Evolutionary conservation across 139 green algal genomes (phyloP).

Genomic region (Micractinium sp.): DNA sequence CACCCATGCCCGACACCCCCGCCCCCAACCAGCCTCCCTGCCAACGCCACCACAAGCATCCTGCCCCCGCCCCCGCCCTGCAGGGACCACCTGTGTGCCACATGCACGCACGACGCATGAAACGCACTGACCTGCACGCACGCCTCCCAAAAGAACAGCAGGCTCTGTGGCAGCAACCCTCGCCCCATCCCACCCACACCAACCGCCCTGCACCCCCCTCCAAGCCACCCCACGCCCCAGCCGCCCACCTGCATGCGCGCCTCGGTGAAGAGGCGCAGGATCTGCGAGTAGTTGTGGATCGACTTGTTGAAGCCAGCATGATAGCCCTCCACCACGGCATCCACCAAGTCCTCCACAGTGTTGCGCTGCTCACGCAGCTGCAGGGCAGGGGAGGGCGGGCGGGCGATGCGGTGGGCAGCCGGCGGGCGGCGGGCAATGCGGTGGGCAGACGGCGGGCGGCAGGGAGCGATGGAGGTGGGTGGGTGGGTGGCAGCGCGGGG

Average conservation of each 20-base stretch:
- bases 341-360: constrained; percentile 66
- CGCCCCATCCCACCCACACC: neutral
- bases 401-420: neutral
- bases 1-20: no score
- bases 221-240: neutral
- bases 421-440: neutral
- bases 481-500: neutral
- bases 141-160: no score
- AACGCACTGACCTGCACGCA: no score
- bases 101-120: no score
- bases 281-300: constrained; percentile 89
- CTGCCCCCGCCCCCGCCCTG: no score
- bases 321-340: constrained; percentile 74
- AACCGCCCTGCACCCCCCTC: no score
- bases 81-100: no score
- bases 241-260: constrained; percentile 65
- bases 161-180: no score
- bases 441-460: neutral
- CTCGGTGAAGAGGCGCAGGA: constrained; percentile 82
- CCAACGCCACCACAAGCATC: no score
- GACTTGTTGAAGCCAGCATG: constrained; percentile 86
- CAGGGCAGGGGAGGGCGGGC: neutral
- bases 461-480: neutral
- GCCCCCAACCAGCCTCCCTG: no score
- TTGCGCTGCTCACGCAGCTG: constrained; percentile 69